Base-by-base conservation (phyloP, 352 stramenopile genomes). In the Globisporangium heterothallicum region DNA sequence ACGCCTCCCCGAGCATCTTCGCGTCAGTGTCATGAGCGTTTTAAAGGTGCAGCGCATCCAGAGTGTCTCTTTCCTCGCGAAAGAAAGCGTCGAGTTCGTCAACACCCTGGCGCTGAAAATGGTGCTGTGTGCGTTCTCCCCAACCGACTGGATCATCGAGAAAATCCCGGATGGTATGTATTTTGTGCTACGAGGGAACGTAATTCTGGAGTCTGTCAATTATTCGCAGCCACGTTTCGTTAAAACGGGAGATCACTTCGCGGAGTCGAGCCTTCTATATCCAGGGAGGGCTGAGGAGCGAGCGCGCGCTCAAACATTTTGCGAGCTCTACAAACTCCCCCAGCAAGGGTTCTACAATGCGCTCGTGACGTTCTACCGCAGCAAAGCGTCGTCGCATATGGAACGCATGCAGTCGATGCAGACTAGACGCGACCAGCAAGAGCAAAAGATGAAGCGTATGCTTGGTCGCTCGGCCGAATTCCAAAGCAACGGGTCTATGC, bases 361-460 rank as follows among this genome's bases (percentile, higher is more conserved):
- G 0, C 22, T 92, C 0, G 61, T 48, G 21, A 67, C 71, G 29
- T 89, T 88, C 38, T 78, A 86, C 42, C 68, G 72, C 7, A 56
- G 72, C 2, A 59, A 66, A 2, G 62, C 61, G 0, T 29, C 45
- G 3, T 42, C 49, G 10, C 50, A 69, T 13, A 53, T 89, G 25
- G 74, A 78, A 44, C 50, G 63, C 10, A 86, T 89, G 79, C 69
- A 63, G 0, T 76, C 70, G 9, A 79, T 81, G 53, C 65, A 79
- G 6, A 70, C 51, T 16, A 60, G 72, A 3, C 66, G 61, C 0
- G 78, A 92, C 27, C 74, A 88, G 29, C 80, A 92, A 34, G 64
- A 86, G 43, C 78, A 88, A 43, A 92, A 92, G 58, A 88, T 86
- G 70, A 87, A 92, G 52, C 66, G 68, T 13, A 70, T 92, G 56